Evolutionary conservation across 345 rosid species (phyloP).

Genomic region (Corchorus capsularis): DNA sequence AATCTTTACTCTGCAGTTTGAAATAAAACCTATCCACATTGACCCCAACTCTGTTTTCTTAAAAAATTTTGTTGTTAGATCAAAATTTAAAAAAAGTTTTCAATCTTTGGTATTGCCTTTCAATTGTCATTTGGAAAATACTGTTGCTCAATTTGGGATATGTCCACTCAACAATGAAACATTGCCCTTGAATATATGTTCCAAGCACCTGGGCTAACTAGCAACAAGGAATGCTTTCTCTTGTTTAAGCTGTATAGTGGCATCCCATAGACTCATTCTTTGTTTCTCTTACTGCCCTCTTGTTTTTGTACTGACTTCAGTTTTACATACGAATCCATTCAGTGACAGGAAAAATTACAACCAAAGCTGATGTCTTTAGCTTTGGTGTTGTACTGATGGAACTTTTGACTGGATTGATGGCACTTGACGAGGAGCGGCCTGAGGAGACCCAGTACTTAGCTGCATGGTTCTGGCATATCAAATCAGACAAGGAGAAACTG

Average conservation of each 20-base stretch:
- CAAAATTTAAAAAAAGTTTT: background rate
- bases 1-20: background rate
- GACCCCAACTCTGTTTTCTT: background rate
- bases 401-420: constrained; percentile 67
- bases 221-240: background rate
- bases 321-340: constrained; percentile 20
- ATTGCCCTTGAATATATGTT: background rate
- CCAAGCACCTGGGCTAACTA: background rate
- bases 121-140: background rate
- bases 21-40: background rate
- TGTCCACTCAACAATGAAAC: background rate
- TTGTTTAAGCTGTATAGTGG: background rate
- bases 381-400: constrained; percentile 81
- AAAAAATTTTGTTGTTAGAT: background rate
- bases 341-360: constrained; percentile 82
- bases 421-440: constrained; percentile 67
- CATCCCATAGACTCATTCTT: background rate
- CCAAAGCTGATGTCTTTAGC: constrained; percentile 77
- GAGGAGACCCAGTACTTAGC: constrained; percentile 78
- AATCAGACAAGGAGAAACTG: constrained; percentile 55
- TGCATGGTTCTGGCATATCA: constrained; percentile 72
- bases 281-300: constrained; percentile 10
- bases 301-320: background rate
- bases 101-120: background rate
- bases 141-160: background rate